Conservation (phyloP, 176 grass and related monocot genomes). For the Metroxylon sagu region DNA sequence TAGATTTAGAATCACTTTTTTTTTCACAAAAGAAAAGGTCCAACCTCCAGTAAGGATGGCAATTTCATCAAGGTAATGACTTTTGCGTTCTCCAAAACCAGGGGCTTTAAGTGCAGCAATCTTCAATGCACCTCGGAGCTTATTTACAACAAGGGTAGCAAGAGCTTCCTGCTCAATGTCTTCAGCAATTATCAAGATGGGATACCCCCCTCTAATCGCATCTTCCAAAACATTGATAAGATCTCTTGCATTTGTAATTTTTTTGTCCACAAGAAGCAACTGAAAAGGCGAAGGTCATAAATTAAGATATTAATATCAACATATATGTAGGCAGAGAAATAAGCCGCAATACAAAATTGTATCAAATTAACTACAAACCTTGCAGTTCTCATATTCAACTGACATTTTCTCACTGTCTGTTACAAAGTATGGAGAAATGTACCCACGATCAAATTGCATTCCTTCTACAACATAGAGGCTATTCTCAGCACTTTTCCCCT, state of each 20-base stretch:
- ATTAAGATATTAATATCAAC: conserved; percentile 6
- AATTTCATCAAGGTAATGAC: conserved; percentile 90
- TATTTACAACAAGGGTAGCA: conserved; percentile 93
- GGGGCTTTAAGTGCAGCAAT: conserved; percentile 94
- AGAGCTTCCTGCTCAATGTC: conserved; percentile 98
- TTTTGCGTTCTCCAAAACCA: conserved; percentile 87
- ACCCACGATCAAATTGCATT: conserved; percentile 97
- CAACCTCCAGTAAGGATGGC: conserved; percentile 88
- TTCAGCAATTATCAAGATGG: conserved; percentile 80
- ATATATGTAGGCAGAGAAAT: background rate
- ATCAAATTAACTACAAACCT: conserved; percentile 28
- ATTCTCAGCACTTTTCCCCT: conserved; percentile 85
- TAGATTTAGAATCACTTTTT: no score
- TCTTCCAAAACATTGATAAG: conserved; percentile 93
- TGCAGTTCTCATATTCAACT: conserved; percentile 91
- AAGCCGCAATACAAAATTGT: background rate
- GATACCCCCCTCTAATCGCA: conserved; percentile 72
- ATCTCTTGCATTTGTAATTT: conserved; percentile 84
- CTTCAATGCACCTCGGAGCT: conserved; percentile 82
- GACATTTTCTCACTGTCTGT: conserved; percentile 98
- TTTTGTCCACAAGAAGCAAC: conserved; percentile 94
- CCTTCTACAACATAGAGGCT: conserved; percentile 90
- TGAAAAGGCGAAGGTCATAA: conserved; percentile 16
- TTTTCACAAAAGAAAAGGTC: background rate
- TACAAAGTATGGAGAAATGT: conserved; percentile 93